These are phyloP conservation scores for Xanthoceras sorbifolium DNA, from an alignment of 345 rosid genomes.

Conservation along the genomic window DNA sequence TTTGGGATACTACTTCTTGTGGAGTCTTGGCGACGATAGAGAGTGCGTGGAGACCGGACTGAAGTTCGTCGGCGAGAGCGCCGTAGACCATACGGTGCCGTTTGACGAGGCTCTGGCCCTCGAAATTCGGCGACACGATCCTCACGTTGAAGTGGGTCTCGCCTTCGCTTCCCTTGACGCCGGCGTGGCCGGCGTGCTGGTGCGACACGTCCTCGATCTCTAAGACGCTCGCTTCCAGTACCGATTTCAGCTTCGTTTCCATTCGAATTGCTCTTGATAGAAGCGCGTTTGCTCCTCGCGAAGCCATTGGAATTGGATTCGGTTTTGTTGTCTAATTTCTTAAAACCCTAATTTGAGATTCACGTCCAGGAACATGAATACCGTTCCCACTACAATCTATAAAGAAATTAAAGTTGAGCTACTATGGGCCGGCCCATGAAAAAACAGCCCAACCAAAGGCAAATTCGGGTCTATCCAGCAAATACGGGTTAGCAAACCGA, in stretches of 20 bases:
- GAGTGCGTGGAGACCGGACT: constrained; percentile 58
- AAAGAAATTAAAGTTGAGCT: no score
- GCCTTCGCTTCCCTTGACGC: constrained; percentile 33
- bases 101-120: constrained; percentile 45
- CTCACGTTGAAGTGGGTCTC: constrained; percentile 63
- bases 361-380: no score
- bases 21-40: constrained; percentile 67
- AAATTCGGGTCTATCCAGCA: no score
- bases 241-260: constrained; percentile 39
- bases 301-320: constrained; percentile 18
- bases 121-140: constrained; percentile 53
- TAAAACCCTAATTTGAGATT: background rate
- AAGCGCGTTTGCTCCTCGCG: constrained; percentile 37
- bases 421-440: no score
- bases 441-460: no score
- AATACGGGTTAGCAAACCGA: no score
- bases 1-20: constrained; percentile 32
- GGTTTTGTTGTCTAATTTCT: background rate
- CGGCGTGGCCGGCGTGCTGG: constrained; percentile 77
- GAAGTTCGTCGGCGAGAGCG: constrained; percentile 49
- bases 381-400: no score
- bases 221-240: constrained; percentile 39
- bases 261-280: constrained; percentile 46
- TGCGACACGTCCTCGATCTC: constrained; percentile 72
- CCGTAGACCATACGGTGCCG: constrained; percentile 66